phyloP scores from a whole-genome alignment of 176 grass and related monocot genomes.

The Paspalum vaginatum region DNA sequence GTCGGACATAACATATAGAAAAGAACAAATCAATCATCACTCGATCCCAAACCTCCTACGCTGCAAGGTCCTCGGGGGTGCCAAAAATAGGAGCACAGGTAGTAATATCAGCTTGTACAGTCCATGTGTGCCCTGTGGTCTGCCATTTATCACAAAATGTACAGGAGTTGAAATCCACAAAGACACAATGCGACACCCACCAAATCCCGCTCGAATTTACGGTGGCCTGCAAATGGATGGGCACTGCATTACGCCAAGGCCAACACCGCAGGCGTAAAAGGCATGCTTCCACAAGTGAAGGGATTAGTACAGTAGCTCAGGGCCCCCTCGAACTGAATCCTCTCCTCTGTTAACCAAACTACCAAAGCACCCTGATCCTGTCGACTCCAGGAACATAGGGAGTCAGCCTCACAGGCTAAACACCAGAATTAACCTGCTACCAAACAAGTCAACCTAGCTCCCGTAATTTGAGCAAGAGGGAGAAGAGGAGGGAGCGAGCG shows the following conservation, averaged over 20 bases:
- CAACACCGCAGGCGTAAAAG: neutral
- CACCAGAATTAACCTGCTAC: neutral
- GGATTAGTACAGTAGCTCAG: neutral
- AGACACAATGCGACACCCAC: neutral
- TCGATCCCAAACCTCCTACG: conserved; percentile 28
- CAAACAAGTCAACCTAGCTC: conserved; percentile 4
- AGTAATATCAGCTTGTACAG: neutral
- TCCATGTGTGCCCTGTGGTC: neutral
- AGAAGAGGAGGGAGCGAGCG: neutral
- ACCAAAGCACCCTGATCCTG: neutral
- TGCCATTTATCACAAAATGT: neutral
- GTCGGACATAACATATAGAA: neutral
- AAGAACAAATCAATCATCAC: neutral
- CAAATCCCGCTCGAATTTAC: neutral
- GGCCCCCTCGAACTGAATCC: neutral
- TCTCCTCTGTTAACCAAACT: neutral
- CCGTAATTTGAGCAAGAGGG: neutral
- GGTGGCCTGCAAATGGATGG: neutral
- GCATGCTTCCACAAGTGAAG: neutral
- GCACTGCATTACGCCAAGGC: neutral
- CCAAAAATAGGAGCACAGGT: conserved; percentile 7
- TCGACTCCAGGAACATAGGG: conserved; percentile 6
- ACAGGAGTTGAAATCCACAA: conserved; percentile 27
- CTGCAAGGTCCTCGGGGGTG: conserved; percentile 10
- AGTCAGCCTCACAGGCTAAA: neutral